Evolutionary conservation across 805 yeast species (phyloP).

Genomic region (Komagataella mondaviorum): DNA sequence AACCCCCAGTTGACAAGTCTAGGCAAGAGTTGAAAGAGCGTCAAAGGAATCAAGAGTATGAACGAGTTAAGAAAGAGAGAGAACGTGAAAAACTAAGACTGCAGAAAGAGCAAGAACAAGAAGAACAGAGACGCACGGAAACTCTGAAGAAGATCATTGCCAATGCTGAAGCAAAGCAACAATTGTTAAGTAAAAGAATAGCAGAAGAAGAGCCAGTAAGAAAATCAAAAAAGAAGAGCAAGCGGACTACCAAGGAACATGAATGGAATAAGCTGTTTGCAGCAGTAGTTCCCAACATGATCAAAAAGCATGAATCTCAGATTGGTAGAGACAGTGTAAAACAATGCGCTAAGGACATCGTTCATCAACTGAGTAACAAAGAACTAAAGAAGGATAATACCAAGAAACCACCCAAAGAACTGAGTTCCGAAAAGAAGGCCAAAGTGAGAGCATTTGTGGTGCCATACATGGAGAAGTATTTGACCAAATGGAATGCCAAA

Average conservation of each 20-base stretch:
- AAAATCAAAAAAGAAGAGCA: not conserved
- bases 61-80: constrained; percentile 15
- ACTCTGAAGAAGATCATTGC: constrained; percentile 15
- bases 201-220: constrained; percentile 11
- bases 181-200: constrained; percentile 16
- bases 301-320: constrained; percentile 50
- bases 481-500: constrained; percentile 10
- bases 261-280: constrained; percentile 48
- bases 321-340: constrained; percentile 66
- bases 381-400: constrained; percentile 39
- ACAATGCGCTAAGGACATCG: constrained; percentile 69
- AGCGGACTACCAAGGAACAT: constrained; percentile 1
- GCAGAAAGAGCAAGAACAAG: constrained; percentile 17
- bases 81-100: constrained; percentile 15
- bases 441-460: constrained; percentile 57
- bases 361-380: constrained; percentile 50
- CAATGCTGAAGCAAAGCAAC: constrained; percentile 18
- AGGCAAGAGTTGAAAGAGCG: constrained; percentile 9
- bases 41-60: constrained; percentile 17
- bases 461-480: constrained; percentile 53
- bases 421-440: constrained; percentile 48
- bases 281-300: constrained; percentile 61
- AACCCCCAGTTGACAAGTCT: constrained; percentile 2
- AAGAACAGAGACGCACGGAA: constrained; percentile 16
- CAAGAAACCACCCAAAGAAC: constrained; percentile 34